A percentile compares a stretch with the other conserved stretches of the same genome.
Conservation (phyloP, 2,329 filamentous ascomycete species). For the Pseudocercospora eumusae region DNA sequence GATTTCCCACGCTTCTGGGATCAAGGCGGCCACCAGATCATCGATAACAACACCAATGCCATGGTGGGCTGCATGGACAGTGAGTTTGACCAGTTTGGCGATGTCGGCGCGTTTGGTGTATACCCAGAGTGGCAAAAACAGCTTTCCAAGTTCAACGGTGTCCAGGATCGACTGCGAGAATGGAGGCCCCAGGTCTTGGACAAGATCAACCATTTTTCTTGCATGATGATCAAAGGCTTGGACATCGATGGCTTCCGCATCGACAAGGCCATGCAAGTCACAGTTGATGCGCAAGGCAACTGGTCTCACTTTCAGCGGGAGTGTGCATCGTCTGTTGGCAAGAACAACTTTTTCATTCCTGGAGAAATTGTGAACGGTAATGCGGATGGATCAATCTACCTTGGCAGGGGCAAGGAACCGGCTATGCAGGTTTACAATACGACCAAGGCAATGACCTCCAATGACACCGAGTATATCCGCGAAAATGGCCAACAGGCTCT, state of each 20-base stretch:
- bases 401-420: constrained; percentile 63
- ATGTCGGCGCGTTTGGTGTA: constrained; percentile 64
- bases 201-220: constrained; percentile 62
- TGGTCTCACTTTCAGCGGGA: constrained; percentile 59
- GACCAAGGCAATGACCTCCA: constrained; percentile 54
- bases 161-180: constrained; percentile 67
- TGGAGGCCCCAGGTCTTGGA: constrained; percentile 61
- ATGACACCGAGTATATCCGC: constrained; percentile 55
- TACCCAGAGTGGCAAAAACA: constrained; percentile 65
- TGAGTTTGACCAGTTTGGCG: constrained; percentile 66
- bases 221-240: constrained; percentile 62
- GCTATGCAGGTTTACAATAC: constrained; percentile 53
- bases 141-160: constrained; percentile 65
- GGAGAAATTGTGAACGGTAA: constrained; percentile 67
- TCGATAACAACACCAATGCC: constrained; percentile 48
- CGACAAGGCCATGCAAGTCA: constrained; percentile 66
- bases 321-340: constrained; percentile 59
- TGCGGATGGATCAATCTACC: constrained; percentile 60
- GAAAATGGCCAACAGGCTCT: constrained; percentile 55
- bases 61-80: constrained; percentile 62
- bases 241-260: constrained; percentile 68
- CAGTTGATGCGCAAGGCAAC: constrained; percentile 61
- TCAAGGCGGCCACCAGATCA: constrained; percentile 57
- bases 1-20: constrained; percentile 64
- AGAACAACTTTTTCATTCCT: constrained; percentile 64